These are phyloP conservation scores for Cyberlindnera xishuangbannaensis DNA, from an alignment of 805 yeast species.

Conservation along the genomic window DNA sequence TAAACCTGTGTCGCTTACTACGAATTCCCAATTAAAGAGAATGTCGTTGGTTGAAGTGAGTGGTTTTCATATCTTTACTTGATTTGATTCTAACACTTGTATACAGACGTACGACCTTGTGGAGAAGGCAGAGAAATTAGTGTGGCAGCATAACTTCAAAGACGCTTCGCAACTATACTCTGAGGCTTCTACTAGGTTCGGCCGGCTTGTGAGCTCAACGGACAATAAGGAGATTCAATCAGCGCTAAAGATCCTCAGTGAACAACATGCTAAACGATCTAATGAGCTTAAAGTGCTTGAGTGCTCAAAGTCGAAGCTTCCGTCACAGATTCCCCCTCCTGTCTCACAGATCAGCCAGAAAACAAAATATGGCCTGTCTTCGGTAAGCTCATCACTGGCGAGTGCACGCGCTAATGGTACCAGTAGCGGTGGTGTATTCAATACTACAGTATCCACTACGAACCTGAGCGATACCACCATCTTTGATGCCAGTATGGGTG, in stretches of 20 bases:
- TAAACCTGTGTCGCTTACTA: no score
- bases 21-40: no score
- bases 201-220: not conserved
- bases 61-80: not conserved
- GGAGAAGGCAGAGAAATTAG: constrained; percentile 46
- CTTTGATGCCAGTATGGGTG: constrained; percentile 5
- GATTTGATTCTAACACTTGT: not conserved
- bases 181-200: constrained; percentile 31
- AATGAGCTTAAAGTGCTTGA: constrained; percentile 1
- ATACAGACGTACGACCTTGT: constrained; percentile 26
- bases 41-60: no score
- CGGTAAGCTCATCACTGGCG: constrained; percentile 3
- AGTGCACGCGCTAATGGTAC: constrained; percentile 3
- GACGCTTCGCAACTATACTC: constrained; percentile 36
- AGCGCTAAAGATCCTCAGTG: not conserved
- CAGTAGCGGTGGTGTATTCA: not conserved
- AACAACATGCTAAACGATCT: constrained; percentile 1
- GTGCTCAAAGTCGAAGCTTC: constrained; percentile 2
- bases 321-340: not conserved
- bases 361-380: not conserved
- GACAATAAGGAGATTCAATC: not conserved
- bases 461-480: constrained; percentile 7
- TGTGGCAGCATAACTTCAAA: constrained; percentile 35
- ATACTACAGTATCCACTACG: constrained; percentile 1
- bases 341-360: not conserved